phyloP scores from a whole-genome alignment of 148 eudicot genomes.

The Chenopodium formosanum region DNA sequence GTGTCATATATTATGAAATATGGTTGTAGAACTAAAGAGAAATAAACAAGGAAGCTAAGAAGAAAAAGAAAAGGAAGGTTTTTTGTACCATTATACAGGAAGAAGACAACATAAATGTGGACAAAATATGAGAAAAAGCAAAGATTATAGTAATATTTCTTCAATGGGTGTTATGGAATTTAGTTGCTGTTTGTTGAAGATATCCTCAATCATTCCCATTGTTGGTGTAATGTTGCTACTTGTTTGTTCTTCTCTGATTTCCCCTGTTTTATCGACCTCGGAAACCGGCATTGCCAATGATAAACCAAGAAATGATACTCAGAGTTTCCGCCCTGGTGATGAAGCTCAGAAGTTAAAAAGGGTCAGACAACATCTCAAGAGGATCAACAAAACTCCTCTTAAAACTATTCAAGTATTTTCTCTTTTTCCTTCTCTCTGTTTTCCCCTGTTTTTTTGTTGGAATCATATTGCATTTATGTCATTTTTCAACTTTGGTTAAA shows the following conservation, averaged over 20 bases:
- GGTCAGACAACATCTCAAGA: conserved; percentile 59
- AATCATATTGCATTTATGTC: not conserved
- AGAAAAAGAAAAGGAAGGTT: conserved; percentile 2
- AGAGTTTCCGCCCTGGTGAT: conserved; percentile 44
- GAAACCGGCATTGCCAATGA: conserved; percentile 9
- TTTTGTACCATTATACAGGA: not conserved
- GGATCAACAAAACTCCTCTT: conserved; percentile 74
- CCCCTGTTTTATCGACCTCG: conserved; percentile 33
- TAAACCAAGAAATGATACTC: conserved; percentile 33
- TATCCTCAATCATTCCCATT: conserved; percentile 55
- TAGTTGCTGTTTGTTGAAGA: conserved; percentile 34
- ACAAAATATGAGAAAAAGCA: conserved; percentile 21
- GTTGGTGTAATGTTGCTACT: conserved; percentile 47
- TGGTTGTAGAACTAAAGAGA: conserved; percentile 22
- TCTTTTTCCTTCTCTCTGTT: not conserved
- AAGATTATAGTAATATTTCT: conserved; percentile 2
- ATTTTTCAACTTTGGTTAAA: not conserved
- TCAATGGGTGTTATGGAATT: conserved; percentile 20
- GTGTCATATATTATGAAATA: conserved; percentile 16
- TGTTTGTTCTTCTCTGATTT: conserved; percentile 38
- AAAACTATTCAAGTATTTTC: conserved; percentile 69
- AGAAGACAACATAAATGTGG: conserved; percentile 42
- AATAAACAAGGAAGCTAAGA: conserved; percentile 14
- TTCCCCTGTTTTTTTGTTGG: conserved; percentile 9
- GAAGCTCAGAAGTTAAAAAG: conserved; percentile 44